phyloP scores from a whole-genome alignment of 2,329 filamentous ascomycete species.

The Fusarium hostae region DNA sequence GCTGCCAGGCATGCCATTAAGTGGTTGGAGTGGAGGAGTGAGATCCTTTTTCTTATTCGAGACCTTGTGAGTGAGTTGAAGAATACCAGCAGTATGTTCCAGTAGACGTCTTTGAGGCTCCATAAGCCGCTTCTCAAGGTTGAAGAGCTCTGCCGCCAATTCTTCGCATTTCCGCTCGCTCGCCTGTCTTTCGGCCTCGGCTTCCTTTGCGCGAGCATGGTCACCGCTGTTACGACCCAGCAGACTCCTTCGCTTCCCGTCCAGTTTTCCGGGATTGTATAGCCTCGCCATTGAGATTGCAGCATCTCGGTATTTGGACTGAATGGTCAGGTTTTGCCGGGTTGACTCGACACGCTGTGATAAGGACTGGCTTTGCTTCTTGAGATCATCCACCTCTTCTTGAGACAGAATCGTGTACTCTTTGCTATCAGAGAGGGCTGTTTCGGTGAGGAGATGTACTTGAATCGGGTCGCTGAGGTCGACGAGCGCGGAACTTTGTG shows the following conservation, averaged over 20 bases:
- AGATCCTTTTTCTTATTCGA: constrained; percentile 65
- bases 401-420: constrained; percentile 87
- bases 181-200: constrained; percentile 78
- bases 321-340: constrained; percentile 84
- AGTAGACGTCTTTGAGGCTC: constrained; percentile 80
- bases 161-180: constrained; percentile 88
- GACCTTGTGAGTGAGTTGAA: constrained; percentile 88
- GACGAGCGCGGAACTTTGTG: constrained; percentile 66
- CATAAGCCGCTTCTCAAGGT: constrained; percentile 80
- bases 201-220: constrained; percentile 64
- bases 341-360: constrained; percentile 83
- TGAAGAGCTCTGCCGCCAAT: constrained; percentile 81
- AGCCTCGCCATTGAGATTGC: constrained; percentile 86
- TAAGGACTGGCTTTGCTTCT: constrained; percentile 83
- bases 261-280: constrained; percentile 68
- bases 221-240: constrained; percentile 63
- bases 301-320: constrained; percentile 94
- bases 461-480: constrained; percentile 79
- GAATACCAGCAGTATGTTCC: constrained; percentile 90
- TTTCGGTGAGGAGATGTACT: constrained; percentile 93
- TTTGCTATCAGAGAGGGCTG: constrained; percentile 88
- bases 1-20: constrained; percentile 75
- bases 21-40: constrained; percentile 54
- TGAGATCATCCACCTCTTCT: constrained; percentile 90
- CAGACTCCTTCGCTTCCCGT: constrained; percentile 61